phyloP scores from a whole-genome alignment of 225 moss, liverwort and hornwort genomes.

The Climacium dendroides region DNA sequence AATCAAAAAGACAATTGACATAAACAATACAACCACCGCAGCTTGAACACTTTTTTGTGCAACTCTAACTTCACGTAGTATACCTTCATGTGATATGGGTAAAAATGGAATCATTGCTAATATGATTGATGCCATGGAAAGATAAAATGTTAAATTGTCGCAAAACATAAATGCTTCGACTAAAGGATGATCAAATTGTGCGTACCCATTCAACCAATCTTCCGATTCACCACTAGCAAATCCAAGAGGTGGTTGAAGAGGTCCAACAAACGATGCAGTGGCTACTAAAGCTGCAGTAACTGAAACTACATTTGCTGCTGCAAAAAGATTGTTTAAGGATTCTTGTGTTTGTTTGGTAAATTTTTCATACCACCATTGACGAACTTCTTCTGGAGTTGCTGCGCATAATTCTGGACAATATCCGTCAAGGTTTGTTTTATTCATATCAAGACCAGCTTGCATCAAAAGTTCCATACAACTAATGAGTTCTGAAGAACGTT shows the following conservation, averaged over 20 bases:
- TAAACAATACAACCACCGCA: not conserved
- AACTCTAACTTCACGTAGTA: not conserved
- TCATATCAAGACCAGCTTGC: constrained; percentile 18
- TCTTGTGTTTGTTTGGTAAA: constrained; percentile 12
- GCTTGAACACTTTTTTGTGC: constrained; percentile 12
- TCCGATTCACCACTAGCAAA: not conserved
- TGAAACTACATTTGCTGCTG: not conserved
- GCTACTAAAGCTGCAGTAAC: constrained; percentile 16
- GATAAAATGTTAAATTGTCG: constrained; percentile 26
- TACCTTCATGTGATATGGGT: constrained; percentile 10
- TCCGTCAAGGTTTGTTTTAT: not conserved
- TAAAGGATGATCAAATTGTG: not conserved
- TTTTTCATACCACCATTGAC: constrained; percentile 30
- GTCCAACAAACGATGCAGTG: constrained; percentile 21
- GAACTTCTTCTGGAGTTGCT: not conserved
- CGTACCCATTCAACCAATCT: not conserved
- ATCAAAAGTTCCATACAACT: constrained; percentile 19
- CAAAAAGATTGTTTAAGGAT: not conserved
- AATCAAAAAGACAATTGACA: constrained; percentile 14
- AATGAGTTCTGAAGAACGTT: not conserved
- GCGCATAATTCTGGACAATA: not conserved
- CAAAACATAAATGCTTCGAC: constrained; percentile 12
- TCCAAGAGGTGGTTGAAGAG: constrained; percentile 27
- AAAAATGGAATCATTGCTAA: constrained; percentile 22
- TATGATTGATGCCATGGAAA: constrained; percentile 29